Conservation (phyloP, 306 rosid species). For the Aeschynomene evenia region DNA sequence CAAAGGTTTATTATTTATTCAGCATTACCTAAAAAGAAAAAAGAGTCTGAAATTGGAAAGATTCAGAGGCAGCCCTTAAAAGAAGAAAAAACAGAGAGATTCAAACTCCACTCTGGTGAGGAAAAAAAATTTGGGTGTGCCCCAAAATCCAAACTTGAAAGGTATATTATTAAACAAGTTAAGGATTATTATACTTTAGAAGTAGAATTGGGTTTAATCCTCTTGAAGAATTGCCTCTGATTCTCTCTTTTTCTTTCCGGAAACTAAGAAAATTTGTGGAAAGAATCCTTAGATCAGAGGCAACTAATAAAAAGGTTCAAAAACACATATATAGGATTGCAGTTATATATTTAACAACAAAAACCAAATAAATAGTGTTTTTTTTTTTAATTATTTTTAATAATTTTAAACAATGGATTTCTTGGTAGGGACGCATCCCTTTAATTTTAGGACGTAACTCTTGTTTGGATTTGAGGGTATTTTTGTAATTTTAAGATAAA, state of each 20-base stretch:
- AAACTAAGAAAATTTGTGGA: conserved; percentile 31
- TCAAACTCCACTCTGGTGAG: conserved; percentile 3
- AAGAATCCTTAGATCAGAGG: conserved; percentile 47
- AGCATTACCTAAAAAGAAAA: too few relatives aligned
- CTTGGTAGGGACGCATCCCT: conserved; percentile 55
- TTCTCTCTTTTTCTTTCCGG: conserved; percentile 36
- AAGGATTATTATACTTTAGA: conserved; percentile 33
- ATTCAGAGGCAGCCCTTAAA: conserved; percentile 48
- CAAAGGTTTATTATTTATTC: too few relatives aligned
- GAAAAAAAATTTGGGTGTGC: conserved; percentile 40
- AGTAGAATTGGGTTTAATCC: conserved; percentile 38
- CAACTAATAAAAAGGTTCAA: conserved; percentile 26
- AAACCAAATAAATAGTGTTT: not conserved
- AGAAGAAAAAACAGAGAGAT: not conserved
- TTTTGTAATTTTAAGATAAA: conserved; percentile 30
- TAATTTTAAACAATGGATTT: conserved; percentile 30
- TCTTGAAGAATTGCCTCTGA: conserved; percentile 38
- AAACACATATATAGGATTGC: conserved; percentile 14
- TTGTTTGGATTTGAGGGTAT: not conserved
- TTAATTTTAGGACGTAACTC: conserved; percentile 40
- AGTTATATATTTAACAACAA: conserved; percentile 20
- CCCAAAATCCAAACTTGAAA: conserved; percentile 16
- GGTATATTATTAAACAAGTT: conserved; percentile 11
- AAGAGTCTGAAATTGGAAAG: not conserved
- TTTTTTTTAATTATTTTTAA: not conserved